These are phyloP conservation scores for Medicago arabica DNA, from an alignment of 306 rosid genomes.

Conservation along the genomic window DNA sequence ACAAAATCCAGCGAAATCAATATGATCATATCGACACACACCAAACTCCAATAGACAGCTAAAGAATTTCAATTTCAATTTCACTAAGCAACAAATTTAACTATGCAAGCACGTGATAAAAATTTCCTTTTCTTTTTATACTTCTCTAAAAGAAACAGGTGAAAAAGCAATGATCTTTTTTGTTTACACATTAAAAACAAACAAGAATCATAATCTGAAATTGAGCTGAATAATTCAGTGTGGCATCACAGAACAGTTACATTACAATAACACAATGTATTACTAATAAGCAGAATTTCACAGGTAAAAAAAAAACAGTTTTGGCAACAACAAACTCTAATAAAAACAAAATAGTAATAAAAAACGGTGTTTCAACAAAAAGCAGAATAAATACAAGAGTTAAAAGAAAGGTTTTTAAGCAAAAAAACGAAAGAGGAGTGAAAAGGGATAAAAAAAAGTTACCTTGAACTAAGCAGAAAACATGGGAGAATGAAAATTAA, in stretches of 20 bases:
- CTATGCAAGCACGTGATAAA: conserved; percentile 16
- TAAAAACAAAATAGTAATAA: not conserved
- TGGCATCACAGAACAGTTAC: conserved; percentile 1
- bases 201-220: not conserved
- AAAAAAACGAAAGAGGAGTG: not conserved
- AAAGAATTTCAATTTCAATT: too few species aligned
- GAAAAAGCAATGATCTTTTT: conserved; percentile 11
- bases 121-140: not conserved
- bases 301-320: too few species aligned
- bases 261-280: conserved; percentile 17
- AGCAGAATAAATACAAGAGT: not conserved
- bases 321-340: not conserved
- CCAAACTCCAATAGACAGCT: not conserved
- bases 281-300: not conserved
- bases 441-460: conserved; percentile 31
- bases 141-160: not conserved
- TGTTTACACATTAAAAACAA: conserved; percentile 23
- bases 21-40: not conserved
- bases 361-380: not conserved
- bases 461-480: conserved; percentile 56
- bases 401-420: not conserved
- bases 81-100: not conserved
- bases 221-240: not conserved
- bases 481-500: conserved; percentile 34
- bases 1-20: not conserved